Evolutionary conservation across 768 basidiomycete genomes (phyloP).

Genomic region (Hydnomerulius pinastri): DNA sequence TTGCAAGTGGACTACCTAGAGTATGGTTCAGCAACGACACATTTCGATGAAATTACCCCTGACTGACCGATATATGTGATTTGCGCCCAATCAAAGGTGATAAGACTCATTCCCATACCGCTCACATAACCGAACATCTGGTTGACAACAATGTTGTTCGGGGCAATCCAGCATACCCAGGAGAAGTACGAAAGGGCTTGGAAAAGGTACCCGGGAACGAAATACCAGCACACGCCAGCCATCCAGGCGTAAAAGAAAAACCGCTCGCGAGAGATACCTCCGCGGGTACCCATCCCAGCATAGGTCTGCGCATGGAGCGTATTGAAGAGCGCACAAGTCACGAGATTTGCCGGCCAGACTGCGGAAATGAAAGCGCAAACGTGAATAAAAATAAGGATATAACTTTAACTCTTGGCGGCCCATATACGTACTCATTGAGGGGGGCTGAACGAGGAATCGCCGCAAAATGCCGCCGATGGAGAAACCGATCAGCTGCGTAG

Average conservation of each 20-base stretch:
- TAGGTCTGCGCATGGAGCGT: slow-evolving; percentile 64
- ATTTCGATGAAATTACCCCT: neutral
- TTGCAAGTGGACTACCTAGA: slow-evolving; percentile 56
- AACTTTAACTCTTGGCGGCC: too few relatives aligned
- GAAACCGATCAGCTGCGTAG: slow-evolving; percentile 70
- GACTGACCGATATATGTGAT: slow-evolving; percentile 39
- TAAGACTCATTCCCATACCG: slow-evolving; percentile 66
- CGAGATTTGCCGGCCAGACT: slow-evolving; percentile 78
- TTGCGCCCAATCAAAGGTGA: slow-evolving; percentile 85
- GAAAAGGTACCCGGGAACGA: slow-evolving; percentile 77
- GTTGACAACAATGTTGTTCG: slow-evolving; percentile 68
- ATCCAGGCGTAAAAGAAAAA: slow-evolving; percentile 50
- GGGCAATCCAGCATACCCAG: slow-evolving; percentile 69
- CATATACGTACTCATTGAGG: slow-evolving; percentile 56
- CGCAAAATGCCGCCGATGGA: slow-evolving; percentile 59
- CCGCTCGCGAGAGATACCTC: slow-evolving; percentile 52
- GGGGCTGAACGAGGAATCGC: slow-evolving; percentile 65
- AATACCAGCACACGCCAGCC: slow-evolving; percentile 44
- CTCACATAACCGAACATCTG: slow-evolving; percentile 66
- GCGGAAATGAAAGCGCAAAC: slow-evolving; percentile 35
- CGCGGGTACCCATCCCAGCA: slow-evolving; percentile 42
- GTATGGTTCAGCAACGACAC: neutral
- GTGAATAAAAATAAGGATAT: neutral
- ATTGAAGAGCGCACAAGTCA: slow-evolving; percentile 71
- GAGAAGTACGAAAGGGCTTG: slow-evolving; percentile 61